Percentiles rank a stretch among this genome's conserved stretches.
Conservation (phyloP, 2,329 filamentous ascomycete genomes). For the Cladosporium sp. region DNA sequence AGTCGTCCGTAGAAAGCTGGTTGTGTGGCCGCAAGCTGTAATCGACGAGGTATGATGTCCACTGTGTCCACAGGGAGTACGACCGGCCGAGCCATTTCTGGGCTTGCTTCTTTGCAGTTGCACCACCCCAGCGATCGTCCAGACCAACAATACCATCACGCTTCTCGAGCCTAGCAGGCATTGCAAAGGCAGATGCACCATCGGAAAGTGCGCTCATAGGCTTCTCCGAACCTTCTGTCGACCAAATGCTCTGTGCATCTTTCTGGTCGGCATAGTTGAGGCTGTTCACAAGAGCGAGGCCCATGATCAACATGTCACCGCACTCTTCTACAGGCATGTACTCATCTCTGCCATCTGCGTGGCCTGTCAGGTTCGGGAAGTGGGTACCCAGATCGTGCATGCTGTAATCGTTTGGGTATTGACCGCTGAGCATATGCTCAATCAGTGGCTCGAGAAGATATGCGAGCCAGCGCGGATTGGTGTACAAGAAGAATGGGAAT, state of each 20-base stretch:
- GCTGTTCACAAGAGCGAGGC: conserved; percentile 73
- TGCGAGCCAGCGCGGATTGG: conserved; percentile 76
- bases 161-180: conserved; percentile 47
- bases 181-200: conserved; percentile 52
- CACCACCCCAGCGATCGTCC: conserved; percentile 61
- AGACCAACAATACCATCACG: conserved; percentile 58
- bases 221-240: conserved; percentile 44
- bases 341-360: conserved; percentile 70
- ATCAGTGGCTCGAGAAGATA: conserved; percentile 78
- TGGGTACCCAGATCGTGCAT: conserved; percentile 75
- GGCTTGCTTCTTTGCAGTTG: conserved; percentile 58
- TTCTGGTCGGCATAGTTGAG: conserved; percentile 63
- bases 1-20: conserved; percentile 82
- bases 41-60: conserved; percentile 77
- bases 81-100: conserved; percentile 67
- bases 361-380: conserved; percentile 77
- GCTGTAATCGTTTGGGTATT: conserved; percentile 80
- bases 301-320: conserved; percentile 69
- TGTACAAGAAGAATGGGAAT: conserved; percentile 85
- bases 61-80: conserved; percentile 73
- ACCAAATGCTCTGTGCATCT: conserved; percentile 61
- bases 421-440: conserved; percentile 78
- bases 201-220: conserved; percentile 30
- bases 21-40: conserved; percentile 73
- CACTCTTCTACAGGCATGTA: conserved; percentile 78